These are phyloP conservation scores for Aquilaria agallochum DNA, from an alignment of 441 rosid genomes.

Conservation along the genomic window DNA sequence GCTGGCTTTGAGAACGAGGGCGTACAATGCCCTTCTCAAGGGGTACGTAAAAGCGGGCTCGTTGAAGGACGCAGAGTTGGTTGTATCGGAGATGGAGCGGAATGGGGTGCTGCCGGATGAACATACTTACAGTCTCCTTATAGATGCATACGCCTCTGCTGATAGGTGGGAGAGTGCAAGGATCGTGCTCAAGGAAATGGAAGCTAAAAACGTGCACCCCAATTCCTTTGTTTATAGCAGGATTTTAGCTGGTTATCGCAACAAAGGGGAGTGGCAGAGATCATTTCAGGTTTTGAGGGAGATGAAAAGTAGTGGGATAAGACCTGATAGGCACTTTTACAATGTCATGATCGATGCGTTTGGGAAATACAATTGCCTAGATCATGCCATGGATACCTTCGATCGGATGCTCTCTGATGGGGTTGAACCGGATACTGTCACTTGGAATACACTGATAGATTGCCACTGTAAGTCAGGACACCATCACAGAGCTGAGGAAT, in stretches of 20 bases:
- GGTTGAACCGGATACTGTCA: conserved; percentile 75
- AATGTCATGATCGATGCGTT: conserved; percentile 96
- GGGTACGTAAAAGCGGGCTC: conserved; percentile 80
- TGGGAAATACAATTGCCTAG: conserved; percentile 89
- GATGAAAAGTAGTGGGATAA: conserved; percentile 80
- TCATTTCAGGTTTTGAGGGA: conserved; percentile 90
- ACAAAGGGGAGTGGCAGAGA: conserved; percentile 95
- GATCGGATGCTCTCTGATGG: conserved; percentile 82
- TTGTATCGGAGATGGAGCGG: conserved; percentile 91
- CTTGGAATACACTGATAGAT: conserved; percentile 97
- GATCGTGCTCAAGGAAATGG: conserved; percentile 94
- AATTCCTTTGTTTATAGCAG: conserved; percentile 80
- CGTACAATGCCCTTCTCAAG: conserved; percentile 84
- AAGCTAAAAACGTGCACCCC: conserved; percentile 66
- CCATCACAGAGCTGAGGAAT: conserved; percentile 72
- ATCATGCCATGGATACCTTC: conserved; percentile 84
- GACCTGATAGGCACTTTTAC: conserved; percentile 83
- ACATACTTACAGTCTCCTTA: conserved; percentile 75
- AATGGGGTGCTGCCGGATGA: conserved; percentile 85
- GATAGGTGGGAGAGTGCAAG: conserved; percentile 98
- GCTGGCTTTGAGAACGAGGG: conserved; percentile 66
- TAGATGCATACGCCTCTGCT: conserved; percentile 87
- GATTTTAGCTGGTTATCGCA: conserved; percentile 77
- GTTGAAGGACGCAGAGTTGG: conserved; percentile 69
- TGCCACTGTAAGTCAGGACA: conserved; percentile 78